Evolutionary conservation across 805 yeast genomes (phyloP).

Genomic region (Ogataea pignaliae): DNA sequence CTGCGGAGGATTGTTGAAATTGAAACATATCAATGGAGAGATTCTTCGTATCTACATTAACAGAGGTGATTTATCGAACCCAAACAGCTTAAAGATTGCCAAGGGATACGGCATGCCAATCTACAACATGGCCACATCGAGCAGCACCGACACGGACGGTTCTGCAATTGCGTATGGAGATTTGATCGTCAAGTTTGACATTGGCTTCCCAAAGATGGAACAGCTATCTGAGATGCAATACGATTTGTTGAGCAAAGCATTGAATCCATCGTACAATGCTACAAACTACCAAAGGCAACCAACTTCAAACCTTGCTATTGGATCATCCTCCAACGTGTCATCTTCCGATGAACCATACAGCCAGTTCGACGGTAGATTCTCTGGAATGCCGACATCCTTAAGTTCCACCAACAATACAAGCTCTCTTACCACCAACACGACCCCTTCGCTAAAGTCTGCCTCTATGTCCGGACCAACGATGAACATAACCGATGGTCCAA

Average conservation of each 20-base stretch:
- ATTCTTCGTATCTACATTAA: slow-evolving; percentile 35
- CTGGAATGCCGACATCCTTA: too few relatives aligned
- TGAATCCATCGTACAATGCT: slow-evolving; percentile 8
- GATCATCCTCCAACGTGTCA: not conserved
- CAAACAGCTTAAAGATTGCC: slow-evolving; percentile 35
- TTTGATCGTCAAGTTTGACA: slow-evolving; percentile 52
- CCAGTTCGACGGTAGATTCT: too few relatives aligned
- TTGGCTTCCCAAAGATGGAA: slow-evolving; percentile 49
- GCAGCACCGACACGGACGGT: not conserved
- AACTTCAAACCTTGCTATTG: not conserved
- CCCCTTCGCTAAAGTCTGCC: too few relatives aligned
- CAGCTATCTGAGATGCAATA: slow-evolving; percentile 37
- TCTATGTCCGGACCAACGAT: too few relatives aligned
- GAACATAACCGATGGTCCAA: too few relatives aligned
- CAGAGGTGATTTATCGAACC: slow-evolving; percentile 50
- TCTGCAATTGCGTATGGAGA: slow-evolving; percentile 37
- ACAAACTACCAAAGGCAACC: not conserved
- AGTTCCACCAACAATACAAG: too few relatives aligned
- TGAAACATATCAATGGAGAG: slow-evolving; percentile 35
- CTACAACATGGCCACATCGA: slow-evolving; percentile 5
- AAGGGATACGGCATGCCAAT: slow-evolving; percentile 63
- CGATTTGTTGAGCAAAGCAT: slow-evolving; percentile 13
- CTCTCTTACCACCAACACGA: too few relatives aligned
- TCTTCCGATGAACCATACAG: not conserved
- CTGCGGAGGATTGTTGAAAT: slow-evolving; percentile 24